Percentiles rank a stretch among this genome's conserved stretches.
These are phyloP conservation scores for Pyrenophora graminea DNA, from an alignment of 2,329 filamentous ascomycete species.

Conservation along the genomic window DNA sequence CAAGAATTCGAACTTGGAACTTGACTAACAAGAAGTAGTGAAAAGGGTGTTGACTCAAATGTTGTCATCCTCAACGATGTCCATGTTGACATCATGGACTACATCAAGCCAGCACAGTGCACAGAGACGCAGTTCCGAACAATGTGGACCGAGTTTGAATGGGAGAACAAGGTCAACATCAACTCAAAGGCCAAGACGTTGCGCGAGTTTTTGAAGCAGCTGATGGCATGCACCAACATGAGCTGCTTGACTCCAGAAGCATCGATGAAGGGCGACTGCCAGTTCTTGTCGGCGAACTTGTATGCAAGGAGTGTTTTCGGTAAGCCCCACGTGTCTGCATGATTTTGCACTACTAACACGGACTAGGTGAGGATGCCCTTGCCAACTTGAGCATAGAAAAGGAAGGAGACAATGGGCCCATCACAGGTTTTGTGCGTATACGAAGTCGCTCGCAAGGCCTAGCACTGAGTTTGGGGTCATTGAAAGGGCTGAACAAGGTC, in stretches of 20 bases:
- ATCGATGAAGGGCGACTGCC: constrained; percentile 94
- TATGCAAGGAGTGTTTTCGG: constrained; percentile 97
- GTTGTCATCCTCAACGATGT: constrained; percentile 98
- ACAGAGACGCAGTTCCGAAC: constrained; percentile 97
- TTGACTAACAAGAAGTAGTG: constrained; percentile 72
- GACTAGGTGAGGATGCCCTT: constrained; percentile 89
- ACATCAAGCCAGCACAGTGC: constrained; percentile 95
- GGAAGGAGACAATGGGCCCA: constrained; percentile 90
- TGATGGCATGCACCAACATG: constrained; percentile 99
- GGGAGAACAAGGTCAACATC: constrained; percentile 99
- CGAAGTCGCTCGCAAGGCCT: constrained; percentile 94
- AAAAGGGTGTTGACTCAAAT: constrained; percentile 65
- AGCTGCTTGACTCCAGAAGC: constrained; percentile 95
- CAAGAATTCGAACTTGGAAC: neutral
- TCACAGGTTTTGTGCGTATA: constrained; percentile 97
- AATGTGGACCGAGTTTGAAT: constrained; percentile 99
- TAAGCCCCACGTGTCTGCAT: constrained; percentile 59
- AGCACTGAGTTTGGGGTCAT: constrained; percentile 86
- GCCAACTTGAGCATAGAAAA: constrained; percentile 98
- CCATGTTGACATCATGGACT: constrained; percentile 99
- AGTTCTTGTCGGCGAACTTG: constrained; percentile 95
- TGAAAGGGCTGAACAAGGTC: constrained; percentile 81
- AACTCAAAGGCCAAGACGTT: constrained; percentile 94
- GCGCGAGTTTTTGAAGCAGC: constrained; percentile 86
- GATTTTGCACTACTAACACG: constrained; percentile 9